Evolutionary conservation across 306 rosid genomes (phyloP).

Genomic region (Pterocarpus macrocarpus): DNA sequence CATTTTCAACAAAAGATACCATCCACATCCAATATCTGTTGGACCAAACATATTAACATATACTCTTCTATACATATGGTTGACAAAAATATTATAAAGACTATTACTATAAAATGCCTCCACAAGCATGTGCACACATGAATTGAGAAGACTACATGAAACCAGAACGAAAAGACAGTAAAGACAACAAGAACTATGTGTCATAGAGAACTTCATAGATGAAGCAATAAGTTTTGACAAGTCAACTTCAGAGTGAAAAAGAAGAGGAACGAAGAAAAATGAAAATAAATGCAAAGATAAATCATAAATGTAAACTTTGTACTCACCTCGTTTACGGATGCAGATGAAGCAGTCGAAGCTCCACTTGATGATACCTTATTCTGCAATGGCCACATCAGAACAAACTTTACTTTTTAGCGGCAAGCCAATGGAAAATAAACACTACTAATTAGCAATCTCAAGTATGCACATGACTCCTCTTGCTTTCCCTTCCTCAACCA

Average conservation of each 20-base stretch:
- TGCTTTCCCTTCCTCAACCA: not conserved
- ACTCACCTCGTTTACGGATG: slow-evolving; percentile 43
- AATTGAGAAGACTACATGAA: not conserved
- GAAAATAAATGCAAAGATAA: not conserved
- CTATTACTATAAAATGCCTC: slow-evolving; percentile 1
- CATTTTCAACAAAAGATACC: not conserved
- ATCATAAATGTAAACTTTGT: not conserved
- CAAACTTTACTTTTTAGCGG: not conserved
- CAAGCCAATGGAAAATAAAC: slow-evolving; percentile 21
- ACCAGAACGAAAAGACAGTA: slow-evolving; percentile 10
- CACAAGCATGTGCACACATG: not conserved
- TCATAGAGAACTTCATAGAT: slow-evolving; percentile 17
- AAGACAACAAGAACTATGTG: slow-evolving; percentile 1
- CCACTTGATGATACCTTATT: slow-evolving; percentile 48
- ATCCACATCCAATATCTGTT: slow-evolving; percentile 4
- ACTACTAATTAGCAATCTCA: not conserved
- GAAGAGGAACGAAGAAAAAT: not conserved
- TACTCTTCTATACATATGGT: not conserved
- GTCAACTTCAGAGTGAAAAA: not conserved
- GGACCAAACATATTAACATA: not conserved
- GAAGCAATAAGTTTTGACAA: not conserved
- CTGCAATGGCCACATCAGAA: slow-evolving; percentile 35
- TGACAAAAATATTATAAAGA: slow-evolving; percentile 13
- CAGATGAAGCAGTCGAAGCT: slow-evolving; percentile 44
- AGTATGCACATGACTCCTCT: not conserved